Conservation (phyloP, 495 filamentous ascomycete genomes). For the Jackrogersella minutella region DNA sequence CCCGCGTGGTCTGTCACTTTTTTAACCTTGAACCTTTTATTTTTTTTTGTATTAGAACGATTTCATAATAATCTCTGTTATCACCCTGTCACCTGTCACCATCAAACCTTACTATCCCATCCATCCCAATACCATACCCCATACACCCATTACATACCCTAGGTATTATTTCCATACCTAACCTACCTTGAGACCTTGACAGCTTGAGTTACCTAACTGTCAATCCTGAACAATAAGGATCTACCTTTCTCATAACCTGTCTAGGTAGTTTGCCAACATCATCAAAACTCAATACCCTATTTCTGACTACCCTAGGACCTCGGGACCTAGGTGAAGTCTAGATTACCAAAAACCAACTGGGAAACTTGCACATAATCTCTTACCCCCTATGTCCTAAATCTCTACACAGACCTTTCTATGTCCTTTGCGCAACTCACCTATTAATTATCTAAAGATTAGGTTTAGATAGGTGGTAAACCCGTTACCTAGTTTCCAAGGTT, state of each 20-base stretch:
- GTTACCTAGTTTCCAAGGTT: too few relatives aligned
- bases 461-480: slow-evolving; percentile 30
- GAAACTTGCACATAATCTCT: not conserved
- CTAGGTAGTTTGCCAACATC: not conserved
- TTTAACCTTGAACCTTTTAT: slow-evolving; percentile 32
- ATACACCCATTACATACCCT: not conserved
- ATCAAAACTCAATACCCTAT: not conserved
- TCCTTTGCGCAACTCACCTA: slow-evolving; percentile 21
- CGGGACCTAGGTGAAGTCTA: not conserved
- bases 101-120: too few relatives aligned
- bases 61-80: slow-evolving; percentile 23
- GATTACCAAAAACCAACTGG: too few relatives aligned
- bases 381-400: slow-evolving; percentile 23
- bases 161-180: too few relatives aligned
- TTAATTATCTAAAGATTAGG: slow-evolving; percentile 28
- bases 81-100: not conserved
- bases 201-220: not conserved
- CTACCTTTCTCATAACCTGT: not conserved
- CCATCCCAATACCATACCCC: slow-evolving; percentile 9
- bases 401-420: slow-evolving; percentile 16
- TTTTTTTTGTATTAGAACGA: slow-evolving; percentile 27
- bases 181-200: too few relatives aligned
- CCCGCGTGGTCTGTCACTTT: slow-evolving; percentile 27
- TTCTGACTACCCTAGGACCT: not conserved
- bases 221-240: not conserved